Conservation (phyloP, 2,329 filamentous ascomycete species). For the Penicillium aurantiogriseum region DNA sequence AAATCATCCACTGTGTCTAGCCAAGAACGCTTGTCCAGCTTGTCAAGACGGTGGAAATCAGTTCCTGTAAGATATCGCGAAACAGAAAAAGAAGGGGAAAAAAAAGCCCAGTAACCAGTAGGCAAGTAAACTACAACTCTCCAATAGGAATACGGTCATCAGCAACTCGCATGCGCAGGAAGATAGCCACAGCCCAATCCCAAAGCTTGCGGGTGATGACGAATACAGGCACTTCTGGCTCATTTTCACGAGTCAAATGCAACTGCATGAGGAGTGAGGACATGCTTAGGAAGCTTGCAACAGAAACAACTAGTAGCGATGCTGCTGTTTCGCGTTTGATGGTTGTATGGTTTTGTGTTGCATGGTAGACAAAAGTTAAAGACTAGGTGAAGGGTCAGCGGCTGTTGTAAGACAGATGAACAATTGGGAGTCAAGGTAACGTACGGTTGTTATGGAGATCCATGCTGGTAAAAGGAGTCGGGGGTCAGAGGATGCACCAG, state of each 20-base stretch:
- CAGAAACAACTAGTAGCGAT: constrained; percentile 73
- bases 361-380: constrained; percentile 71
- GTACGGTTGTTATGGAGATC: constrained; percentile 72
- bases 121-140: constrained; percentile 23
- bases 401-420: neutral
- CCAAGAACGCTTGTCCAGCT: neutral
- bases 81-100: neutral
- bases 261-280: constrained; percentile 65
- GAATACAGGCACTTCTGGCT: constrained; percentile 60
- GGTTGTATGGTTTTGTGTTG: constrained; percentile 74
- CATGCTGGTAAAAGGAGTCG: constrained; percentile 72
- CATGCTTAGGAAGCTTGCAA: constrained; percentile 75
- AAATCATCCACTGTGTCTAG: constrained; percentile 2
- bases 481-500: constrained; percentile 67
- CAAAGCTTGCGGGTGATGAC: constrained; percentile 47
- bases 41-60: neutral
- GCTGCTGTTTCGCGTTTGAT: constrained; percentile 77
- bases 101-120: neutral
- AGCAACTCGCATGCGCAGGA: constrained; percentile 36
- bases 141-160: constrained; percentile 24
- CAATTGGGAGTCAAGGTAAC: constrained; percentile 17
- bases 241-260: constrained; percentile 61
- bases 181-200: constrained; percentile 38
- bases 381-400: constrained; percentile 48
- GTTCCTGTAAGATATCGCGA: neutral